Conservation (phyloP, 495 filamentous ascomycete genomes). For the Penicillium bialowiezense region DNA sequence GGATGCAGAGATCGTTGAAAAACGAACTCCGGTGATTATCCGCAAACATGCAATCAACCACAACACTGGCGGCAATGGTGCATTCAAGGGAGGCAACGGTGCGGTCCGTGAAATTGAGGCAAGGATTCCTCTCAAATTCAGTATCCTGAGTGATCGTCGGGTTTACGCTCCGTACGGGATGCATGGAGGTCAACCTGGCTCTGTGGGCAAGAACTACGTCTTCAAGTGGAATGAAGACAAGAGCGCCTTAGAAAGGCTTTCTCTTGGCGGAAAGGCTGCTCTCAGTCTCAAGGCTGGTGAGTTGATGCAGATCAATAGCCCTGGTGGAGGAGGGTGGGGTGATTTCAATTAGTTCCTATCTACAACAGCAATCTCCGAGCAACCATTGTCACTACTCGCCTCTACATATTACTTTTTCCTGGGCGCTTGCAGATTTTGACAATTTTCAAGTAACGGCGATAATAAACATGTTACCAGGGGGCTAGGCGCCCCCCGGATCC, state of each 20-base stretch:
- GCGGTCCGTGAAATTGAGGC: constrained; percentile 32
- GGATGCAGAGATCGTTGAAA: constrained; percentile 82
- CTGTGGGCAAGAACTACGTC: constrained; percentile 5
- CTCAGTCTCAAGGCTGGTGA: constrained; percentile 16
- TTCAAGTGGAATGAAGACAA: constrained; percentile 24
- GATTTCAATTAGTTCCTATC: too few species aligned
- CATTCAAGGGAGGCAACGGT: constrained; percentile 35
- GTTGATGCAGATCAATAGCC: constrained; percentile 19
- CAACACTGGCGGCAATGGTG: constrained; percentile 49
- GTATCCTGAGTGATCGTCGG: constrained; percentile 77
- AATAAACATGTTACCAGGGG: too few species aligned
- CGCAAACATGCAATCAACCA: constrained; percentile 74
- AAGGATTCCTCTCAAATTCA: constrained; percentile 63
- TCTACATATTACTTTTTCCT: too few species aligned
- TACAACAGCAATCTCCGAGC: too few species aligned
- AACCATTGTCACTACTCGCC: too few species aligned
- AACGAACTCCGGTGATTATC: constrained; percentile 80
- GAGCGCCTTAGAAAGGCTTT: constrained; percentile 11
- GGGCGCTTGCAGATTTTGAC: too few species aligned
- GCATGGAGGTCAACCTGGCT: constrained; percentile 54
- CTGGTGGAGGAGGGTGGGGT: constrained; percentile 17
- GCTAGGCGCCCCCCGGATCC: too few species aligned
- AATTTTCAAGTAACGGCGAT: too few species aligned
- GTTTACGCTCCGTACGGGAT: constrained; percentile 84
- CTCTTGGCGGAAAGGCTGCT: constrained; percentile 17